Base-by-base conservation (phyloP, 306 rosid species). In the Cicer yamashitae region DNA sequence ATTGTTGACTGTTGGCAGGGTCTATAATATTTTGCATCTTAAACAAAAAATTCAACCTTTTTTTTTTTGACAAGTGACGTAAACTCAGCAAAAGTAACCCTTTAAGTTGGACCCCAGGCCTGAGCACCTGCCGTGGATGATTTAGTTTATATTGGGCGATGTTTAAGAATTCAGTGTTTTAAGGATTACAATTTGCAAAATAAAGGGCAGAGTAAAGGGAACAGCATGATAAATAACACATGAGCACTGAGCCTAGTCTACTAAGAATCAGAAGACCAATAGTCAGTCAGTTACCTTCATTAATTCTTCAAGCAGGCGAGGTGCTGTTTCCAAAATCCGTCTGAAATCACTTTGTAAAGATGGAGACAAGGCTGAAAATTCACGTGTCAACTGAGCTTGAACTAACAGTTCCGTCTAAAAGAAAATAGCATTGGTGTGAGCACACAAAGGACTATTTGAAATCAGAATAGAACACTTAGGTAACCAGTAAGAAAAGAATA, bases 221-320 rank as follows among this genome's bases (percentile, higher is more conserved):
- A 75, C 46, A 67, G 7, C 45, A 34, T 53, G 45, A 10, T 25
- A 68, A 17, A 61, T 56, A 62, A 78, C 53, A 48, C 76, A 75
- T 25, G 59, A 71, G 38, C 62, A 75, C 44, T 59, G 15, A 78
- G 68, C 44, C 18, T 80, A 25, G 70, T 56, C 17, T 78, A 18
- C 74, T 58, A 25, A 65, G 44, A 65, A 30, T 53, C 57, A 73
- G 20, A 84, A 85, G 68, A 75, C 37, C 57, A 81, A 79, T 62
- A 52, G 18, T 37, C 38, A 50, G 54, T 52, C 15, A 65, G 56
- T 80, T 82, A 92, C 99, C 99, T 92, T 96, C 99, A 96, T 86
- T 83, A 92, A 82, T 84, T 96, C 99, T 88, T 96, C 99, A 81
- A 96, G 98, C 66, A 96, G 96, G 54, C 97, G 96, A 62, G 99